Evolutionary conservation across 176 grass and related monocot genomes (phyloP), one percentile per base, ranked within the genome.

Genomic region (Eremochloa ophiuroides): DNA sequence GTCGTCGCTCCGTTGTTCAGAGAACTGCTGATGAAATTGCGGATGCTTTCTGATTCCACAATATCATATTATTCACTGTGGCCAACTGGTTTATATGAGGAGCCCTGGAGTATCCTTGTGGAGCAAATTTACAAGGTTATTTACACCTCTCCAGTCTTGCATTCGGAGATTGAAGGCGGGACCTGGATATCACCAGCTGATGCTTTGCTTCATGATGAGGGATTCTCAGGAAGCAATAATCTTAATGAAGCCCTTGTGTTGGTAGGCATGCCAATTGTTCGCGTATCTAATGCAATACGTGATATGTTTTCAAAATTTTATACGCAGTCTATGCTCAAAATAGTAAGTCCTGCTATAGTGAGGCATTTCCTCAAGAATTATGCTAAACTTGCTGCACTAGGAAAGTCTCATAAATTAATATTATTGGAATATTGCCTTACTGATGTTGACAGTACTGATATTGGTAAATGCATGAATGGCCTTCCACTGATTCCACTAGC

Each of bases 41-140:
- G 86, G 59, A 87, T 71, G 58, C 67, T 91, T 63, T 86, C 47
- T 23, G 86, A 79, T 31, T 87, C 92, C 10, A 92, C 74, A 74
- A 41, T 70, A 37, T 71, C 69, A 28, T 98, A 91, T 89, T 98
- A 94, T 90, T 98, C 92, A 64, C 64, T 98, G 62, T 98, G 92
- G 95, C 95, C 95, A 81, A 93, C 76, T 87, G 92, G 95, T 76
- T 83, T 80, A 18, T 98, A 85, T 47, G 92, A 98, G 66, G 95
- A 92, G 74, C 95, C 95, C 70, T 98, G 95, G 95, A 87, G 84
- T 73, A 85, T 94, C 87, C 89, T 98, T n/a, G 90, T 98, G 83
- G 78, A 91, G 74, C 80, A 83, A 68, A 92, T 98, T 77, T 98
- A 93, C 77, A 92, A 84, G 80, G 74, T 74, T 71, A 87, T 98